Conservation (phyloP, 2,329 filamentous ascomycete genomes). For the Trichoderma atrobrunneum region DNA sequence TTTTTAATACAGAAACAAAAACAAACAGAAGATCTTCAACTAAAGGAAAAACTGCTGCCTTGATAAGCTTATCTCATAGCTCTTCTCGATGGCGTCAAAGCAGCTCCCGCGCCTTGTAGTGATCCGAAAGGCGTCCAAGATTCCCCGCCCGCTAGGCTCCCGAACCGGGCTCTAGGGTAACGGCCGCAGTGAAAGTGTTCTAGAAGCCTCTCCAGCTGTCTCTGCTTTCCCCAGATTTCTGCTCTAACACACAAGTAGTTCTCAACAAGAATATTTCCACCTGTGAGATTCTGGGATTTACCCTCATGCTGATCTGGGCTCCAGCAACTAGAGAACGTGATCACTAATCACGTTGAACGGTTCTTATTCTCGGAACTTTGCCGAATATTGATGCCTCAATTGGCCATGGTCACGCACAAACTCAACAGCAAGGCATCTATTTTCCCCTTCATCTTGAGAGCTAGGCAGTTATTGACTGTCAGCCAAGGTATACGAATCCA, state of each 20-base stretch:
- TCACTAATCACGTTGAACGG: neutral
- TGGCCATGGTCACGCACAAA: neutral
- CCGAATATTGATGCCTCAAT: neutral
- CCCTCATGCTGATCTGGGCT: neutral
- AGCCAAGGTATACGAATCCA: neutral
- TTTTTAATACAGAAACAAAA: neutral
- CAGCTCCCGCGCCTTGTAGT: neutral
- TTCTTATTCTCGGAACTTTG: neutral
- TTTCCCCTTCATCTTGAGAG: neutral
- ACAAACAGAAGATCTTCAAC: neutral
- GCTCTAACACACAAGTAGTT: neutral
- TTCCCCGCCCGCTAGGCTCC: neutral
- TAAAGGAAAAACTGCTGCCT: neutral
- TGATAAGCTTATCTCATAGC: neutral
- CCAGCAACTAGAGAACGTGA: neutral
- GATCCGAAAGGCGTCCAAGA: neutral
- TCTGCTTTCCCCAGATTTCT: neutral
- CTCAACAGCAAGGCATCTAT: neutral
- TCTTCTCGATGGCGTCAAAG: neutral
- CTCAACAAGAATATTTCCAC: neutral
- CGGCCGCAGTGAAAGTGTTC: neutral
- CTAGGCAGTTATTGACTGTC: neutral
- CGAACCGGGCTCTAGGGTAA: neutral
- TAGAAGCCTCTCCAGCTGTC: neutral
- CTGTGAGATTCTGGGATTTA: neutral